Percentiles rank a stretch among this genome's conserved stretches.
Conservation (phyloP, 75 land plant genomes). For the Pinus taeda region DNA sequence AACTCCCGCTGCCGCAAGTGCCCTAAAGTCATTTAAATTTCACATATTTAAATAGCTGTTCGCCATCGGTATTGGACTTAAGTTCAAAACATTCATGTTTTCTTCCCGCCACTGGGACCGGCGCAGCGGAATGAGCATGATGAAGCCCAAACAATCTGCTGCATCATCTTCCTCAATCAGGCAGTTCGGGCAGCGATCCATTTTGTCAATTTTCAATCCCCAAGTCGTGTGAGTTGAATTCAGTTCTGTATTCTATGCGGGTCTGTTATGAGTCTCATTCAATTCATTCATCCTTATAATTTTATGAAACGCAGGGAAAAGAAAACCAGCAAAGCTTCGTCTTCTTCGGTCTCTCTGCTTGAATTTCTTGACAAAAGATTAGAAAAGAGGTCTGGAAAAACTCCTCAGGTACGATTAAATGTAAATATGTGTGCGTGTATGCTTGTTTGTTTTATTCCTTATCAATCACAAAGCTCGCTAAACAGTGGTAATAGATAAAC, state of each 20-base stretch:
- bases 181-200: constrained; percentile 8
- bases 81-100: too few species aligned
- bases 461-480: background rate
- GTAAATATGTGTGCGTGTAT: background rate
- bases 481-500: background rate
- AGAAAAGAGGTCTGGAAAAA: background rate
- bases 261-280: background rate
- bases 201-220: background rate
- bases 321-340: background rate
- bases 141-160: background rate
- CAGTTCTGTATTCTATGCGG: background rate
- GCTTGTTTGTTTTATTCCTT: background rate
- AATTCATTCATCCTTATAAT: background rate
- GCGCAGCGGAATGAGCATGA: background rate
- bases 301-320: background rate
- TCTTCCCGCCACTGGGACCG: too few species aligned
- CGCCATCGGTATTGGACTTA: too few species aligned
- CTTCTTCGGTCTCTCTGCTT: background rate
- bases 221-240: background rate
- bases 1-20: too few species aligned
- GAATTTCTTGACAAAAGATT: background rate
- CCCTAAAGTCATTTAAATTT: too few species aligned
- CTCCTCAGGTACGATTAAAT: background rate
- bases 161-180: background rate
- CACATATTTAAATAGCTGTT: too few species aligned